Percentiles rank a stretch among this genome's conserved stretches.
Evolutionary conservation across 1,284 basidiomycete genomes (phyloP).

Genomic region (Boletus albobrunnescens): DNA sequence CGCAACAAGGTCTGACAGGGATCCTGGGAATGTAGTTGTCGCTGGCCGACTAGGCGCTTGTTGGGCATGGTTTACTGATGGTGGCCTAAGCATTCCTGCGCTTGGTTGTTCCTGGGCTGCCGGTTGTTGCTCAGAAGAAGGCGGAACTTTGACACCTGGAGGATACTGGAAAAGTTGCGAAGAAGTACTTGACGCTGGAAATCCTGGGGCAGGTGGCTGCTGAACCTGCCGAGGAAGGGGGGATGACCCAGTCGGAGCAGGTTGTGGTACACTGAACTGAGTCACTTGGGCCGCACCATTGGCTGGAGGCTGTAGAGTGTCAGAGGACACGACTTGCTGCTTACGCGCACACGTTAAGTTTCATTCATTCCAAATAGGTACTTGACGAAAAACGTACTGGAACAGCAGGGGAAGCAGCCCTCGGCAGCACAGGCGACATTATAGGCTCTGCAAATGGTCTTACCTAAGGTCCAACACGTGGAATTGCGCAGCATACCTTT

Average conservation of each 20-base stretch:
- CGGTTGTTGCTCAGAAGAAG: conserved; percentile 34
- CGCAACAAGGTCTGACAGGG: conserved; percentile 87
- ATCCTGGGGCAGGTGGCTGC: conserved; percentile 33
- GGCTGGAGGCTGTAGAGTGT: conserved; percentile 33
- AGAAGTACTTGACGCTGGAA: conserved; percentile 29
- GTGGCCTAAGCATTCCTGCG: conserved; percentile 35
- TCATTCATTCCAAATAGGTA: conserved; percentile 12
- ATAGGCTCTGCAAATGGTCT: conserved; percentile 36
- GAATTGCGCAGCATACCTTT: conserved; percentile 40
- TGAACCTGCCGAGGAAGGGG: conserved; percentile 64
- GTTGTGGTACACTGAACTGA: conserved; percentile 30
- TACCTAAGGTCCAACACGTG: conserved; percentile 21
- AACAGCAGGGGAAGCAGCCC: conserved; percentile 37
- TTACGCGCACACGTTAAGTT: conserved; percentile 17
- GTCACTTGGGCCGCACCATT: conserved; percentile 33
- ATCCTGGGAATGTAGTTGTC: conserved; percentile 65
- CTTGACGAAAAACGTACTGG: conserved; percentile 30
- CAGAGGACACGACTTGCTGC: conserved; percentile 32
- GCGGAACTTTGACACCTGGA: conserved; percentile 61
- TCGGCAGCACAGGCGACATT: conserved; percentile 37
- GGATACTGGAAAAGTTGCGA: conserved; percentile 54
- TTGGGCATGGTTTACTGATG: conserved; percentile 42
- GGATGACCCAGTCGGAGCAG: conserved; percentile 41
- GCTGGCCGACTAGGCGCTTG: conserved; percentile 34
- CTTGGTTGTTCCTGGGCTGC: conserved; percentile 25